Evolutionary conservation across 139 green algal genomes (phyloP).

Genomic region (Chlorella sp.): DNA sequence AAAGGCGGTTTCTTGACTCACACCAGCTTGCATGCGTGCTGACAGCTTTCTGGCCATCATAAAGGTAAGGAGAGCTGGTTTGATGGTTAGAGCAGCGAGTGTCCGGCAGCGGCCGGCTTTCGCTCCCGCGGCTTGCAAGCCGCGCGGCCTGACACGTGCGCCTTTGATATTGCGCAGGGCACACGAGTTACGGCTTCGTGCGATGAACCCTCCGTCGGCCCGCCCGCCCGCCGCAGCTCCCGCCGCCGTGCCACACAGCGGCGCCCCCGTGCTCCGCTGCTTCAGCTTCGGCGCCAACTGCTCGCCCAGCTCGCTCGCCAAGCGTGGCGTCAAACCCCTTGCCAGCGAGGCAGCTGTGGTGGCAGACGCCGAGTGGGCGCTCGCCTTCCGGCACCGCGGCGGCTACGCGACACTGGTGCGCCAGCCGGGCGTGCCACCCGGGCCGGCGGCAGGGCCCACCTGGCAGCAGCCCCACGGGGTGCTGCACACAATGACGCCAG

Average conservation of each 20-base stretch:
- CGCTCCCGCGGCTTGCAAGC: too few relatives aligned
- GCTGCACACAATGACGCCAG: background rate
- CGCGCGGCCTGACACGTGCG: too few relatives aligned
- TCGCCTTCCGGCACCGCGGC: constrained; percentile 33
- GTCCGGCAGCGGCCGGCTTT: too few relatives aligned
- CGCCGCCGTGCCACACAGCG: background rate
- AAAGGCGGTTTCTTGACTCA: too few relatives aligned
- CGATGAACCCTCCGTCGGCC: background rate
- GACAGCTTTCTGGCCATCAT: too few relatives aligned
- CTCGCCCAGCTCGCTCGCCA: constrained; percentile 8
- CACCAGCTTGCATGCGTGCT: too few relatives aligned
- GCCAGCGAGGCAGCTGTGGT: constrained; percentile 7
- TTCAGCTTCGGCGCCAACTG: constrained; percentile 39
- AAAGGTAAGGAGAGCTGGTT: too few relatives aligned
- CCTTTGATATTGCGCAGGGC: too few relatives aligned
- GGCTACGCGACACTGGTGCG: constrained; percentile 30
- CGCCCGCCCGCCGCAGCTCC: background rate
- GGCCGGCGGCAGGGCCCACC: background rate
- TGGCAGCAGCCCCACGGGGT: constrained; percentile 27
- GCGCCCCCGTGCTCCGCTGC: background rate
- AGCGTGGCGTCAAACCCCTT: background rate
- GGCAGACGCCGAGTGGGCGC: background rate
- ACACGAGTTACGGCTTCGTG: too few relatives aligned
- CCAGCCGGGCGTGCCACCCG: background rate
- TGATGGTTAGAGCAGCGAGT: too few relatives aligned